Conservation (phyloP, 805 yeast species). For the Kluyveromyces nonfermentans region DNA sequence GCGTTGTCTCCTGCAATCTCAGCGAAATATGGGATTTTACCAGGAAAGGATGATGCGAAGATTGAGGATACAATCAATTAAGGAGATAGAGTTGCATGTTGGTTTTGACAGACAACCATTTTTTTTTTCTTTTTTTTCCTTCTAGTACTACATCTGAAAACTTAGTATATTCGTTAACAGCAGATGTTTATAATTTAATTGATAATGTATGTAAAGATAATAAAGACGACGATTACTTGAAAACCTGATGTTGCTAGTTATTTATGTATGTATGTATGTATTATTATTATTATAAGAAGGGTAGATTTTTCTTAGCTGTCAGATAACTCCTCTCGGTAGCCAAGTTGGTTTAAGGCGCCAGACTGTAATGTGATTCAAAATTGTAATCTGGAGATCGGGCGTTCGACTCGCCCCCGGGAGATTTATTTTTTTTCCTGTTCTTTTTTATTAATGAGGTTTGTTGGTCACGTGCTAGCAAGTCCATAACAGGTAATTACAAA, state of each 20-base stretch:
- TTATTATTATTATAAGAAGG: too few relatives aligned
- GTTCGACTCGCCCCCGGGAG: constrained; percentile 35
- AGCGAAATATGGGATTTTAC: constrained; percentile 13
- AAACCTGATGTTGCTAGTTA: too few relatives aligned
- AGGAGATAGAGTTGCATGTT: background rate
- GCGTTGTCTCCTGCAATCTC: constrained; percentile 19
- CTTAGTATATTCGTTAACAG: too few relatives aligned
- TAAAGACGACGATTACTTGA: too few relatives aligned
- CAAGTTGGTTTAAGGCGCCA: constrained; percentile 33
- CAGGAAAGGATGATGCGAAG: constrained; percentile 4
- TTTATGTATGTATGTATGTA: too few relatives aligned
- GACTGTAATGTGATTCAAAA: constrained; percentile 28
- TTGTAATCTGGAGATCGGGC: constrained; percentile 31
- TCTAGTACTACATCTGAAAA: too few relatives aligned
- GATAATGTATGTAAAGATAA: too few relatives aligned
- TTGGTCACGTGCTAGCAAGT: background rate
- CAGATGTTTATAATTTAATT: too few relatives aligned
- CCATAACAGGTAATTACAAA: background rate
- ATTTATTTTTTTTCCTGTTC: constrained; percentile 17
- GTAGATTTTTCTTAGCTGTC: background rate
- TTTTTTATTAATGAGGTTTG: background rate
- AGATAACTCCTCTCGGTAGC: constrained; percentile 27
- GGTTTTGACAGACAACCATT: background rate
- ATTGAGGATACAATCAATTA: constrained; percentile 11
- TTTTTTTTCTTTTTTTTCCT: background rate